phyloP scores from a whole-genome alignment of 2,329 filamentous ascomycete genomes.

The Pseudogymnoascus sp. region DNA sequence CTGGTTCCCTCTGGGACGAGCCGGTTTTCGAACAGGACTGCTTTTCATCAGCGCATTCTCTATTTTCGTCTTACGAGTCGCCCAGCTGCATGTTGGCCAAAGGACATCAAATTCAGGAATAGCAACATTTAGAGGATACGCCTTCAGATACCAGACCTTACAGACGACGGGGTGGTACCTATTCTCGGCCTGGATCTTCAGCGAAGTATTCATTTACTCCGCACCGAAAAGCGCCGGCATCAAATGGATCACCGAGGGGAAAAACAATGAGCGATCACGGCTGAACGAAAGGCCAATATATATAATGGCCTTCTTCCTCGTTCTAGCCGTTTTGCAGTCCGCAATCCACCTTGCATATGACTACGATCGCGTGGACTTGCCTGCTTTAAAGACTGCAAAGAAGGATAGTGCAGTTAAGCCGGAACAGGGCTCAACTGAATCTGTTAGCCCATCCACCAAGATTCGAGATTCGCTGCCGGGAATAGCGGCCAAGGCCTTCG shows the following conservation, averaged over 20 bases:
- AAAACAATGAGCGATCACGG: constrained; percentile 60
- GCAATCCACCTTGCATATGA: constrained; percentile 62
- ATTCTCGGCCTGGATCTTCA: constrained; percentile 70
- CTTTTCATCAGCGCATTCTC: constrained; percentile 69
- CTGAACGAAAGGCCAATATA: constrained; percentile 85
- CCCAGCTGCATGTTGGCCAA: constrained; percentile 66
- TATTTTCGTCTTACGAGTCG: constrained; percentile 78
- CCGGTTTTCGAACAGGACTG: constrained; percentile 64
- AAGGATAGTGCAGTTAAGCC: constrained; percentile 15
- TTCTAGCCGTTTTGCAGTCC: constrained; percentile 63
- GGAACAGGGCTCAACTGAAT: constrained; percentile 17
- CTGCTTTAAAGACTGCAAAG: constrained; percentile 31
- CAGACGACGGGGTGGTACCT: constrained; percentile 69
- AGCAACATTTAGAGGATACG: constrained; percentile 51
- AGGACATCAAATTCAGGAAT: constrained; percentile 62
- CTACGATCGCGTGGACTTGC: constrained; percentile 49
- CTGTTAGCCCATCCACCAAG: constrained; percentile 30
- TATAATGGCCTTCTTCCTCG: constrained; percentile 59
- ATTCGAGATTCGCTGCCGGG: constrained; percentile 25
- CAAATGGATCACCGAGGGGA: constrained; percentile 61
- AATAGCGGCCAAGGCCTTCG: constrained; percentile 19
- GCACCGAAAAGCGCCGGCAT: constrained; percentile 51
- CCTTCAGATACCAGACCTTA: constrained; percentile 47
- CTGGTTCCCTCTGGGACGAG: constrained; percentile 72
- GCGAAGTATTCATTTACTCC: constrained; percentile 72